Conservation (phyloP, 1,284 basidiomycete genomes). For the Heterobasidion irregulare region DNA sequence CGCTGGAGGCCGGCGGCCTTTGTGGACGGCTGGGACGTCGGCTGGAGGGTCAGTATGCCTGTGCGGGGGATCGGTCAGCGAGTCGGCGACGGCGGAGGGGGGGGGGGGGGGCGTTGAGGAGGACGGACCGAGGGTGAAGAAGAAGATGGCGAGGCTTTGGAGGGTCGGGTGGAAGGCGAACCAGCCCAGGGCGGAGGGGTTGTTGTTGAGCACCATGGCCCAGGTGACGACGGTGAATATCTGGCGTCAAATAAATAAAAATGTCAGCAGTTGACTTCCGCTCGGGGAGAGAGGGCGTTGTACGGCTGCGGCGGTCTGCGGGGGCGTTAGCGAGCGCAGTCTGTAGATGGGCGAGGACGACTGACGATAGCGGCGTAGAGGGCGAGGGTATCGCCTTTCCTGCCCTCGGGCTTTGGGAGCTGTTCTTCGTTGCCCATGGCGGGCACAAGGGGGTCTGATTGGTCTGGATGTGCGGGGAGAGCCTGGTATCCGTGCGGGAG, state of each 20-base stretch:
- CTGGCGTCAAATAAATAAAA: slow-evolving; percentile 19
- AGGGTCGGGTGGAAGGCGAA: slow-evolving; percentile 60
- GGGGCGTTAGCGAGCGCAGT: background rate
- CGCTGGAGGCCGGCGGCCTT: slow-evolving; percentile 57
- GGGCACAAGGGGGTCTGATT: background rate
- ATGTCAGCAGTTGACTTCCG: background rate
- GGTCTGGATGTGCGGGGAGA: background rate
- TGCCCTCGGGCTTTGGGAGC: slow-evolving; percentile 27
- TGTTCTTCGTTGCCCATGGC: slow-evolving; percentile 1
- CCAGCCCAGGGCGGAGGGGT: slow-evolving; percentile 43
- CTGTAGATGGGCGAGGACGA: background rate
- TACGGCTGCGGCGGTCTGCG: slow-evolving; percentile 5
- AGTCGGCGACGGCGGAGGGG: background rate
- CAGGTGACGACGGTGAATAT: slow-evolving; percentile 42
- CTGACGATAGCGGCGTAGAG: slow-evolving; percentile 31
- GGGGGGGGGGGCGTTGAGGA: background rate
- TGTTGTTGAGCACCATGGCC: slow-evolving; percentile 39
- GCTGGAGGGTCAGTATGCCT: slow-evolving; percentile 73
- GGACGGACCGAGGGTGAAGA: slow-evolving; percentile 50
- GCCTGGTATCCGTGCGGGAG: background rate
- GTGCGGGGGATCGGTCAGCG: slow-evolving; percentile 1
- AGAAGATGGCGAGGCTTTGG: slow-evolving; percentile 43
- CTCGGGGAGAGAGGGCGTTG: background rate
- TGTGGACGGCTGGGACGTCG: slow-evolving; percentile 55
- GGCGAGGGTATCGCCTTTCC: slow-evolving; percentile 31